phyloP scores from a whole-genome alignment of 2,329 filamentous ascomycete genomes.

The Diplodia corticola region DNA sequence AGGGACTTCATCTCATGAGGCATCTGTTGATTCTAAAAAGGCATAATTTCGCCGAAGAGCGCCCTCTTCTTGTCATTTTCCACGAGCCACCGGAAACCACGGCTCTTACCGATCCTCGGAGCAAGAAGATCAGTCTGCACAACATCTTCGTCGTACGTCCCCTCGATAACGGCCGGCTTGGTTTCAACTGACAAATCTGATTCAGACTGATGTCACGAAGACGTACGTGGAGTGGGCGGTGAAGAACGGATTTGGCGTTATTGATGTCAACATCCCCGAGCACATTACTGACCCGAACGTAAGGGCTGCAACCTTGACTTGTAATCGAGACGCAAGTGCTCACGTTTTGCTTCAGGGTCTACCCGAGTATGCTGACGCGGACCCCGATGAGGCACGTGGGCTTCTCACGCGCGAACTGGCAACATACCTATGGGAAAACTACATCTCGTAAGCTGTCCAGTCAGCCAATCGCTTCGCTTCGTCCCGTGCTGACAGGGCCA shows the following conservation, averaged over 20 bases:
- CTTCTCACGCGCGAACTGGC: conserved; percentile 67
- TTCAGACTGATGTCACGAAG: conserved; percentile 75
- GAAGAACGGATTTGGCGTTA: conserved; percentile 74
- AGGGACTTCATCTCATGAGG: neutral
- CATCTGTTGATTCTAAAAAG: conserved; percentile 38
- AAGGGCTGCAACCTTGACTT: conserved; percentile 26
- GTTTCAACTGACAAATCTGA: conserved; percentile 26
- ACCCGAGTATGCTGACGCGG: conserved; percentile 46
- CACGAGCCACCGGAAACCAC: conserved; percentile 71
- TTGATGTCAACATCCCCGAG: conserved; percentile 88
- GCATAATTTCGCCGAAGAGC: conserved; percentile 63
- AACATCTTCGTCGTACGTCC: conserved; percentile 82
- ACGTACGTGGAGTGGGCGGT: conserved; percentile 84
- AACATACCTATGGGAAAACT: conserved; percentile 94
- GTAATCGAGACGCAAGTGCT: conserved; percentile 2
- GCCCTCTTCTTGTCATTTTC: conserved; percentile 77
- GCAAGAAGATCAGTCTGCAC: conserved; percentile 74
- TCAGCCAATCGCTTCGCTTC: neutral
- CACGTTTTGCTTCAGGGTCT: conserved; percentile 31
- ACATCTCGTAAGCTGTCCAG: conserved; percentile 64
- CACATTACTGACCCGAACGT: conserved; percentile 68
- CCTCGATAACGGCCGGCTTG: neutral
- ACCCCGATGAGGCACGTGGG: conserved; percentile 45
- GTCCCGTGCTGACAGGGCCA: conserved; percentile 24
- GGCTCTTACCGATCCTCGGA: conserved; percentile 48